Evolutionary conservation across 345 rosid species (phyloP).

Genomic region (Salix exigua): DNA sequence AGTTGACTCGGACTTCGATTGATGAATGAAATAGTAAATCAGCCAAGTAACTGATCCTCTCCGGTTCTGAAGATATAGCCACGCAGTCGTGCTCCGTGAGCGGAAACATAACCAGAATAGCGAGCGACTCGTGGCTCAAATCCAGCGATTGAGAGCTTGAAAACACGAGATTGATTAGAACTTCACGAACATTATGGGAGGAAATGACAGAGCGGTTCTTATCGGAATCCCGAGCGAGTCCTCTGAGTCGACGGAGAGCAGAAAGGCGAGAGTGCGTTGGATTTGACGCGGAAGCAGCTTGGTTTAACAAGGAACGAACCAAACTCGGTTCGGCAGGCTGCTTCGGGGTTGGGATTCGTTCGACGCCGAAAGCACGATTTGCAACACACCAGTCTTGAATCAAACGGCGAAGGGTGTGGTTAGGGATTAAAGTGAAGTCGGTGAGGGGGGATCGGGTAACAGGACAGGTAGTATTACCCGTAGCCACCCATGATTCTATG

Average conservation of each 20-base stretch:
- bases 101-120: constrained; percentile 56
- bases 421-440: constrained; percentile 86
- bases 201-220: constrained; percentile 68
- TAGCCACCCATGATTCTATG: constrained; percentile 95
- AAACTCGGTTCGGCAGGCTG: constrained; percentile 85
- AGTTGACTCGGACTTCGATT: constrained; percentile 65
- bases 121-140: constrained; percentile 59
- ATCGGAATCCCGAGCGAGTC: constrained; percentile 85
- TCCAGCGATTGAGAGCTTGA: constrained; percentile 38
- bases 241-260: constrained; percentile 71
- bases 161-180: constrained; percentile 45
- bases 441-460: constrained; percentile 72
- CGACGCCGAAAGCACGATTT: constrained; percentile 67
- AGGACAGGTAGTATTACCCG: constrained; percentile 90
- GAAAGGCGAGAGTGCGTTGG: constrained; percentile 54
- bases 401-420: constrained; percentile 96
- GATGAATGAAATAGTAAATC: constrained; percentile 54
- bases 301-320: constrained; percentile 57
- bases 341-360: constrained; percentile 90
- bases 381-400: constrained; percentile 99
- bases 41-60: constrained; percentile 39
- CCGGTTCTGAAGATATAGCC: constrained; percentile 48
- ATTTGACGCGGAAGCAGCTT: constrained; percentile 47
- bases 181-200: constrained; percentile 50
- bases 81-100: constrained; percentile 64